phyloP scores from a whole-genome alignment of 192 early-diverging fungal species.

The Coemansia umbellata region DNA sequence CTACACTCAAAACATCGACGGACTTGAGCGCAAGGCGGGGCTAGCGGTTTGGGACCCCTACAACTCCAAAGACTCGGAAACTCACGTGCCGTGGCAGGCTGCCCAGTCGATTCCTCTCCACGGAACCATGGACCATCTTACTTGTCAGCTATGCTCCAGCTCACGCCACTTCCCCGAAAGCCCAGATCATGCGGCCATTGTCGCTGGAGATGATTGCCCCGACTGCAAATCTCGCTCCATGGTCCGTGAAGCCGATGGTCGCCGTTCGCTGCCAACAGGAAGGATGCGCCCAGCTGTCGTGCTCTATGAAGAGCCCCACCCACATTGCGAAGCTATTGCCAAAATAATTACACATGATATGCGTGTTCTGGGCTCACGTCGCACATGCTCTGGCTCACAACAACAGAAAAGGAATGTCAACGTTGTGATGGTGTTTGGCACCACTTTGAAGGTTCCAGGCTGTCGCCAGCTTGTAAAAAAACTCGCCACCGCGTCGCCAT shows the following conservation, averaged over 20 bases:
- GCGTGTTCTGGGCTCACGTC: conserved; percentile 31
- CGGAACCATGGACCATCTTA: conserved; percentile 77
- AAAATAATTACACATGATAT: conserved; percentile 42
- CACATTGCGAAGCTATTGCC: conserved; percentile 48
- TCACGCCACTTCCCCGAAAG: conserved; percentile 58
- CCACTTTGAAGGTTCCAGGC: conserved; percentile 53
- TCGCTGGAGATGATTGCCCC: conserved; percentile 57
- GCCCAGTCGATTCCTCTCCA: conserved; percentile 82
- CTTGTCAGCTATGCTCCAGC: conserved; percentile 82
- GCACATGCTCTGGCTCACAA: neutral
- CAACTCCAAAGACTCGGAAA: neutral
- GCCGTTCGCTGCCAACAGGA: conserved; percentile 69
- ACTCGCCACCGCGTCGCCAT: conserved; percentile 29
- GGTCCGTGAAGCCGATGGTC: conserved; percentile 53
- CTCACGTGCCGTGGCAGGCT: conserved; percentile 28
- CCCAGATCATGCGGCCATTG: conserved; percentile 50
- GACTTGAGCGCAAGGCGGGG: conserved; percentile 75
- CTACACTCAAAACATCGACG: conserved; percentile 99
- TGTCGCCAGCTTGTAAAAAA: conserved; percentile 44
- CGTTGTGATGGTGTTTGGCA: conserved; percentile 52
- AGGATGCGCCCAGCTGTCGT: conserved; percentile 87
- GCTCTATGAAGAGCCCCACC: conserved; percentile 82
- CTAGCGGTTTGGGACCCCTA: conserved; percentile 54
- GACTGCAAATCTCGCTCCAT: conserved; percentile 41
- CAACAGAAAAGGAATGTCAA: conserved; percentile 1